Percentiles rank a stretch among this genome's conserved stretches.
These are phyloP conservation scores for Neopestalotiopsis clavispora DNA, from an alignment of 2,329 filamentous ascomycete genomes.

Conservation along the genomic window DNA sequence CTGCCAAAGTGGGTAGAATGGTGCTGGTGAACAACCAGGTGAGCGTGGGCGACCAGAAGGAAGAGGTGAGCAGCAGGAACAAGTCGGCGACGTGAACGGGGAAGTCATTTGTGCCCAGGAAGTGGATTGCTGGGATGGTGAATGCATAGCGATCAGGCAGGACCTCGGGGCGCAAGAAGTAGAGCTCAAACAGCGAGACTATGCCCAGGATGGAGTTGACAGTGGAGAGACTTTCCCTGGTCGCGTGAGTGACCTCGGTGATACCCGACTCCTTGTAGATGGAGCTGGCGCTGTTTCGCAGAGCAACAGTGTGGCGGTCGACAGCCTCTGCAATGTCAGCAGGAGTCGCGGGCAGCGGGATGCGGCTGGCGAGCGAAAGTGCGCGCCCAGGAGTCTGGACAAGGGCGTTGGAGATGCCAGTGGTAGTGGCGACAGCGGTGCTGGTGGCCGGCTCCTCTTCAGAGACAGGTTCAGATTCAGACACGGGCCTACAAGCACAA, in stretches of 20 bases:
- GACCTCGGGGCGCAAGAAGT: conserved; percentile 71
- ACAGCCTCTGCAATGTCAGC: conserved; percentile 77
- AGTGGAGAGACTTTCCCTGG: conserved; percentile 74
- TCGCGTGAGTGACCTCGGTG: conserved; percentile 65
- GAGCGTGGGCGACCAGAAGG: conserved; percentile 83
- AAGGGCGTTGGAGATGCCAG: conserved; percentile 48
- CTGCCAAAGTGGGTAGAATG: conserved; percentile 70
- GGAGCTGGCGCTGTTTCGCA: conserved; percentile 69
- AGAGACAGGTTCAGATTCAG: conserved; percentile 26
- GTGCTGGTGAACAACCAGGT: conserved; percentile 79
- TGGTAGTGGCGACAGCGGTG: conserved; percentile 26
- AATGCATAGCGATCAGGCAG: conserved; percentile 75
- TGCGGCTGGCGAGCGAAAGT: conserved; percentile 60
- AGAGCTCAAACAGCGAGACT: conserved; percentile 72
- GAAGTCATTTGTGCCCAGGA: conserved; percentile 61
- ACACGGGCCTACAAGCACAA: conserved; percentile 38
- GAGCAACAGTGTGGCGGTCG: conserved; percentile 70
- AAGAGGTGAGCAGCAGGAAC: conserved; percentile 74
- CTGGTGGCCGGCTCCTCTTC: conserved; percentile 33
- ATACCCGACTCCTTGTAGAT: conserved; percentile 71
- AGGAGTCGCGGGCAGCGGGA: conserved; percentile 81
- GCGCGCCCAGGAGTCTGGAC: conserved; percentile 56
- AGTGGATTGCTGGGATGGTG: conserved; percentile 67
- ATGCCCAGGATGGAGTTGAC: conserved; percentile 74
- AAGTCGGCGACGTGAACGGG: conserved; percentile 78